Evolutionary conservation across 2,329 filamentous ascomycete genomes (phyloP).

Genomic region (Neonectria coccinea): DNA sequence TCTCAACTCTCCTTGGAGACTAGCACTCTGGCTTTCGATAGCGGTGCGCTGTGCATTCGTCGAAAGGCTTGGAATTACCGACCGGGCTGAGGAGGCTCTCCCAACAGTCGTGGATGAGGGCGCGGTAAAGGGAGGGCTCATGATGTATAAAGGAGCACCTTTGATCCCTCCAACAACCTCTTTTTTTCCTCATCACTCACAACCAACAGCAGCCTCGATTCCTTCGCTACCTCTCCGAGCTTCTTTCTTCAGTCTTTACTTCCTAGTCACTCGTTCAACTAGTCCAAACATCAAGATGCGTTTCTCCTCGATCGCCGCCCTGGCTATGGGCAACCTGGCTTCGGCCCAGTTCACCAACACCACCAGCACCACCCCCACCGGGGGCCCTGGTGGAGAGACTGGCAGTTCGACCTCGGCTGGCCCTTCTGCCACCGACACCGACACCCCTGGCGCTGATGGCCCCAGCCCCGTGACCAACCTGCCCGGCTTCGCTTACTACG

Average conservation of each 20-base stretch:
- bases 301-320: slow-evolving; percentile 46
- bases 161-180: slow-evolving; percentile 32
- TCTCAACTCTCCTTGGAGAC: slow-evolving; percentile 38
- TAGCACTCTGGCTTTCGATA: slow-evolving; percentile 16
- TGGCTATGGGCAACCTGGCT: slow-evolving; percentile 49
- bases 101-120: background rate
- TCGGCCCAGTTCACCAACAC: slow-evolving; percentile 40
- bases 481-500: slow-evolving; percentile 40
- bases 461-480: slow-evolving; percentile 20
- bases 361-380: background rate
- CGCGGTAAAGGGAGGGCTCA: slow-evolving; percentile 14
- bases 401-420: slow-evolving; percentile 8
- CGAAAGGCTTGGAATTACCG: slow-evolving; percentile 17
- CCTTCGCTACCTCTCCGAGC: slow-evolving; percentile 46
- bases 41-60: slow-evolving; percentile 36
- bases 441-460: slow-evolving; percentile 22
- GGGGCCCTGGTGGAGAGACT: background rate
- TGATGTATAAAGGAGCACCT: slow-evolving; percentile 47
- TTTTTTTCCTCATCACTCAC: slow-evolving; percentile 35
- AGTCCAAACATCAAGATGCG: slow-evolving; percentile 46
- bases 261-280: slow-evolving; percentile 43
- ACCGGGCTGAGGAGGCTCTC: slow-evolving; percentile 11
- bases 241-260: slow-evolving; percentile 42
- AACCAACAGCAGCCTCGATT: slow-evolving; percentile 47
- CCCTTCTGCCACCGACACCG: slow-evolving; percentile 20